Evolutionary conservation across 345 rosid species (phyloP), one percentile per base, ranked within the genome.

Genomic region (Mercurialis annua): DNA sequence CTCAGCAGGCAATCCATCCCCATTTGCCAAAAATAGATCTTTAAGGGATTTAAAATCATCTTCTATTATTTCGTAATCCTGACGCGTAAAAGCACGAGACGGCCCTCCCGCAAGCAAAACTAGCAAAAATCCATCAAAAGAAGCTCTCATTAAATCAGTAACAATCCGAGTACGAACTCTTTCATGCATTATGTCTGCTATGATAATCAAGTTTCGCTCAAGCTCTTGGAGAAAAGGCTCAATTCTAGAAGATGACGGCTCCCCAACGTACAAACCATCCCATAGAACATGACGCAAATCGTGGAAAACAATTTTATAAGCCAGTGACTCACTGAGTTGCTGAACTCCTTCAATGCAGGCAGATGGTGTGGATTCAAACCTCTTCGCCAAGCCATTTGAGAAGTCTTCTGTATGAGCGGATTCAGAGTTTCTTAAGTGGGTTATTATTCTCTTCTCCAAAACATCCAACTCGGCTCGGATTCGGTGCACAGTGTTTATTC

Each of bases 81-180:
- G 97, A 62, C 58, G 77, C 42, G 89, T 67, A 77, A 94, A 94
- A 49, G 86, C 81, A 66, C 99, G 95, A 20, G 90, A 81, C 23
- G 99, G 96, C 12, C 98, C 98, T 69, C 99, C 98, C 49, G 98
- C 98, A 10, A 94, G 98, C 50, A 94, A 76, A 66, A 94, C 98
- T 48, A 94, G 82, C 72, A 89, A 77, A 76, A 91, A 91, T 55
- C 99, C 97, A 64, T 94, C 98, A 27, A 85, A 87, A 8, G 98
- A 84, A 54, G 99, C 99, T 70, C 77, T 87, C 99, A 94, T 89
- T 18, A 91, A 43, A 70, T 90, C 95, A 0, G 92, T 84, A 46
- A 94, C 65, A 62, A 94, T 78, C 29, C 98, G 84, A 50, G 92
- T 84, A 12, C 92, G 90, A 56, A 91, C 96, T 73, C 87, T 85